Evolutionary conservation across 2,329 filamentous ascomycete species (phyloP).

Genomic region (Ascochyta viciae-villosae): DNA sequence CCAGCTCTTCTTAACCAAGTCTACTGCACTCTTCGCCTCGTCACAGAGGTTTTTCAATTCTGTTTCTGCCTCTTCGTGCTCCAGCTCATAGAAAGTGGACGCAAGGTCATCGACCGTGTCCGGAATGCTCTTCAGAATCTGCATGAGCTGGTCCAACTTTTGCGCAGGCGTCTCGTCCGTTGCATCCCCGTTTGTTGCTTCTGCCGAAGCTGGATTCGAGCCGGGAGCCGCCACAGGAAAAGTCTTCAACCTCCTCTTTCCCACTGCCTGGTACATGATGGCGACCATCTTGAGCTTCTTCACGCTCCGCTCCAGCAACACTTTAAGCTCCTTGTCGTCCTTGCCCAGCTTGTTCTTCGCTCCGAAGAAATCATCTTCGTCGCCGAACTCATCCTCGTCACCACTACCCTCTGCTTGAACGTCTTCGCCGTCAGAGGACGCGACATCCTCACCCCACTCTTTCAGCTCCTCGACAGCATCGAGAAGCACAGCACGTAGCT

Average conservation of each 20-base stretch:
- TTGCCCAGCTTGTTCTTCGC: conserved; percentile 64
- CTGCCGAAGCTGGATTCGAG: not conserved
- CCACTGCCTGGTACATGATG: conserved; percentile 72
- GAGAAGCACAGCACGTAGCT: conserved; percentile 76
- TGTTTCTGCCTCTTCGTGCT: conserved; percentile 64
- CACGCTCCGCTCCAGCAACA: conserved; percentile 69
- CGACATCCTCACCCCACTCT: conserved; percentile 81
- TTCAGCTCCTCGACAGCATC: conserved; percentile 87
- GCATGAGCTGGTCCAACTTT: conserved; percentile 63
- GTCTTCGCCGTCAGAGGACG: conserved; percentile 60
- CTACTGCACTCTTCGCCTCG: conserved; percentile 64
- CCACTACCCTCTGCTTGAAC: conserved; percentile 48
- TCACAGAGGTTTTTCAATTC: conserved; percentile 66
- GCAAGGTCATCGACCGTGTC: conserved; percentile 75
- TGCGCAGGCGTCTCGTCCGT: conserved; percentile 24
- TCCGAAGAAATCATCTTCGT: conserved; percentile 71
- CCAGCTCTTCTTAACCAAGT: conserved; percentile 68
- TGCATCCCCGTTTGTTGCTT: conserved; percentile 12
- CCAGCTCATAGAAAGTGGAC: conserved; percentile 73
- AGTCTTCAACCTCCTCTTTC: conserved; percentile 72
- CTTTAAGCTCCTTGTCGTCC: conserved; percentile 70
- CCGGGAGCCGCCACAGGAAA: conserved; percentile 25
- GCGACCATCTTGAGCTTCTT: conserved; percentile 71
- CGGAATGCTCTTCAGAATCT: conserved; percentile 66
- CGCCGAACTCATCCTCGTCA: conserved; percentile 41